phyloP scores from a whole-genome alignment of 495 filamentous ascomycete genomes.

The Bryoglossum gracile region DNA sequence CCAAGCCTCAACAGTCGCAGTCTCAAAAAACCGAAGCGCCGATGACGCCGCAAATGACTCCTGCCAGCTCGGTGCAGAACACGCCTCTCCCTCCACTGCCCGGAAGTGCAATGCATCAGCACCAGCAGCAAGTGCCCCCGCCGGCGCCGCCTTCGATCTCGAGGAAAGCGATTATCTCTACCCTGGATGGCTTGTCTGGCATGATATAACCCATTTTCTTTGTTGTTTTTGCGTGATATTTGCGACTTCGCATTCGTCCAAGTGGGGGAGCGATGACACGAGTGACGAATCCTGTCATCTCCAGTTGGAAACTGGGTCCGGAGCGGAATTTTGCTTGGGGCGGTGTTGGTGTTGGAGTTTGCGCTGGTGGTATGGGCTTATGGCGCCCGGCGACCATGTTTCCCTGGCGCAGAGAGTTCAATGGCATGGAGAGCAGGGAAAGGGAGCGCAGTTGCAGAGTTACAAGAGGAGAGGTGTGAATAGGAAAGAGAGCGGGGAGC shows the following conservation, averaged over 20 bases:
- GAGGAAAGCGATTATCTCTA: slow-evolving; percentile 11
- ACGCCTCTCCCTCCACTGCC: slow-evolving; percentile 13
- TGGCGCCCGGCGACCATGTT: not conserved
- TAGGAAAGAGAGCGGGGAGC: not conserved
- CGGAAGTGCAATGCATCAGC: slow-evolving; percentile 1
- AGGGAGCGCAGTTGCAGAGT: not conserved
- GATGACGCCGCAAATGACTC: slow-evolving; percentile 24
- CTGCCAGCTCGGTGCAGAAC: slow-evolving; percentile 15
- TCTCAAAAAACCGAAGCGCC: slow-evolving; percentile 24
- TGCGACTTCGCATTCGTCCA: not conserved
- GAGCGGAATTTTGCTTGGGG: no score
- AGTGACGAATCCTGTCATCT: not conserved
- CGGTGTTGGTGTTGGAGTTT: no score
- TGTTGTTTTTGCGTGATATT: slow-evolving; percentile 6
- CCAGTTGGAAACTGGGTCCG: not conserved
- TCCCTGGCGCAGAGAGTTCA: not conserved
- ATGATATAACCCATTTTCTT: slow-evolving; percentile 18
- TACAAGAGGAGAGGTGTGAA: not conserved
- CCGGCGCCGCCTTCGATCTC: not conserved
- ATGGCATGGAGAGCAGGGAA: not conserved
- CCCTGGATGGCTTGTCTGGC: slow-evolving; percentile 15
- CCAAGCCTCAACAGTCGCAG: no score
- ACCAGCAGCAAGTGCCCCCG: not conserved
- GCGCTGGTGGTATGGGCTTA: not conserved
- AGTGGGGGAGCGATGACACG: not conserved